Base-by-base conservation (phyloP, 1,139 yeast genomes). In the Blastobotrys ciferrii region DNA sequence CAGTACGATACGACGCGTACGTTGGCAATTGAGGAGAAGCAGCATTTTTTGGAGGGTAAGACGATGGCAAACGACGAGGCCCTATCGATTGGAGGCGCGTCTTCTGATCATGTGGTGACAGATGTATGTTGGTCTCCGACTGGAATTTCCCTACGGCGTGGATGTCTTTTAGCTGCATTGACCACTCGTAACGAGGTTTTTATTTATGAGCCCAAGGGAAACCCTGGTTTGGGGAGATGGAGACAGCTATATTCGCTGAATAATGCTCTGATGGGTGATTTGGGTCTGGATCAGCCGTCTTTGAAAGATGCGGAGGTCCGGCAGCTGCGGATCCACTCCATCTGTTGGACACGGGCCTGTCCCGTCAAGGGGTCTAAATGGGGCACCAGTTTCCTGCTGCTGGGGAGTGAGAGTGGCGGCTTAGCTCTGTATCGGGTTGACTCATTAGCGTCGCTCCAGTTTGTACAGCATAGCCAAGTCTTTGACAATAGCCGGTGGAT, bases 71-170 rank as follows among this genome's bases (percentile, higher is more conserved):
- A 46, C 18, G 59, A 58, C 32, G 53, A 53, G 28, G 43, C 19
- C 15, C 49, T 52, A 33, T 53, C 58, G 9, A 43, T 55, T 11
- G 52, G 51, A 13, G 49, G 49, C 2, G 39, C 58, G 2, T 42
- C 56, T 7, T 46, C 54, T n/a, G 60, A 56, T 19, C 40, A 49
- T 35, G 19, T 45, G 12, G 44, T 58, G 13, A 54, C 58, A 2
- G 58, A 58, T 42, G 32, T 54, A 9, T 49, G 44, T 28, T 58
- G 62, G 62, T 56, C 60, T 4, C 62, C 62, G 9, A 50, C 59
- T 0, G 62, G 62, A 2, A 42, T 54, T 45, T 48, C 56, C 3
- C 38, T 48, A 13, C 45, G 49, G n/a, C 37, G 50, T 6, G 50
- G 53, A 40, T 51, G 56, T 32, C 13, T 53, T 9, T 46, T 58